Evolutionary conservation across 208 protist genomes (phyloP).

Genomic region (Leishmania guyanensis): DNA sequence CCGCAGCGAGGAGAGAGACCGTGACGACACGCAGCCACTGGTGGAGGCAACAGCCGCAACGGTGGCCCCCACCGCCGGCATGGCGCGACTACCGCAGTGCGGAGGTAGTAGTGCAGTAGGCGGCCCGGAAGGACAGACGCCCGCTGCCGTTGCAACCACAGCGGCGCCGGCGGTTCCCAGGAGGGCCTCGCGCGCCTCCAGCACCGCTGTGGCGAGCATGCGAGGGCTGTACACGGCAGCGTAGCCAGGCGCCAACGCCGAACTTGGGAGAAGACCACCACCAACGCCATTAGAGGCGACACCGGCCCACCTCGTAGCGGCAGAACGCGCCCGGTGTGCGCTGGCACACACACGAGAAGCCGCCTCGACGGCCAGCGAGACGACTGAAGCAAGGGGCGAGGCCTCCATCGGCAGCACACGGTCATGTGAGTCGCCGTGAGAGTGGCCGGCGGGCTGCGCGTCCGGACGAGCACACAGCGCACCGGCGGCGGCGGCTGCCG

Average conservation of each 20-base stretch:
- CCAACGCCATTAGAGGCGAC: not conserved
- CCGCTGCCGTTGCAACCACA: not conserved
- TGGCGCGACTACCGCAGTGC: conserved; percentile 6
- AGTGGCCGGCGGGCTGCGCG: too few relatives aligned
- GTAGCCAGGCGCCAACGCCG: conserved; percentile 6
- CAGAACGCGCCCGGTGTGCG: not conserved
- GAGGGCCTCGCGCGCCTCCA: conserved; percentile 9
- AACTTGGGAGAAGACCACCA: too few relatives aligned
- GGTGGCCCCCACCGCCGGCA: conserved; percentile 16
- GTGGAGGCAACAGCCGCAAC: conserved; percentile 1
- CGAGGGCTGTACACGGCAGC: conserved; percentile 16
- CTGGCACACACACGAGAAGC: not conserved
- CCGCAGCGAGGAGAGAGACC: not conserved
- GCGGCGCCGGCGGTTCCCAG: not conserved
- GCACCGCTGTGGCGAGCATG: conserved; percentile 5
- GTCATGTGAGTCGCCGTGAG: not conserved
- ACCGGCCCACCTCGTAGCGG: not conserved
- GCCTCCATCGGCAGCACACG: not conserved
- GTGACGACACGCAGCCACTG: not conserved
- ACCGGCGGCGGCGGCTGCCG: not conserved
- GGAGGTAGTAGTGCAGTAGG: not conserved
- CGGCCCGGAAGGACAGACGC: not conserved
- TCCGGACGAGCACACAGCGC: not conserved
- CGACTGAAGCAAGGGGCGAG: not conserved
- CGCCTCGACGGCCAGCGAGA: not conserved